Evolutionary conservation across 345 rosid species (phyloP).

Genomic region (Salix udensis): DNA sequence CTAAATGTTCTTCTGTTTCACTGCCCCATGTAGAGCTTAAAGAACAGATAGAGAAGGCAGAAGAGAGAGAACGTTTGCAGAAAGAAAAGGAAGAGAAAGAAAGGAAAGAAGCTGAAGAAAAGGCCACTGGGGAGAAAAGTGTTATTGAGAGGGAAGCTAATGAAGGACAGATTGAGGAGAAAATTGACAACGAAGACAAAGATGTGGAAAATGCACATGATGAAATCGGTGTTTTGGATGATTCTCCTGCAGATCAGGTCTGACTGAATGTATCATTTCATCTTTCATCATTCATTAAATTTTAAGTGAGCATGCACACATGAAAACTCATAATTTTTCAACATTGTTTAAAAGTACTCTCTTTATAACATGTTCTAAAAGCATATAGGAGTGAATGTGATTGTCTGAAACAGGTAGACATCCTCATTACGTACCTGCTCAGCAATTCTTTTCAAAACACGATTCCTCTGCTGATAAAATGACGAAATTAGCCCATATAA

Average conservation of each 20-base stretch:
- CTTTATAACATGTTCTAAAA: neutral
- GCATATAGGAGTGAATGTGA: neutral
- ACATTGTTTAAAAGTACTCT: neutral
- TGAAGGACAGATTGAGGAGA: slow-evolving; percentile 27
- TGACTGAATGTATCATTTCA: neutral
- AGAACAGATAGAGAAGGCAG: slow-evolving; percentile 80
- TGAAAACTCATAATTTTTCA: neutral
- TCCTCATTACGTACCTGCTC: neutral
- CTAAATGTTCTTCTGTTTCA: slow-evolving; percentile 14
- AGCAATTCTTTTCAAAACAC: neutral
- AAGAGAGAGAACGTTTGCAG: slow-evolving; percentile 65
- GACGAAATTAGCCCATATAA: neutral
- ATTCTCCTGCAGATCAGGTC: slow-evolving; percentile 62
- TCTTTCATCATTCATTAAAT: neutral
- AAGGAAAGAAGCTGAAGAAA: slow-evolving; percentile 66
- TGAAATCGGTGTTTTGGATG: slow-evolving; percentile 47
- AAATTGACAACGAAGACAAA: slow-evolving; percentile 29
- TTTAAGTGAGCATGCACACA: neutral
- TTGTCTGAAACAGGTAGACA: neutral
- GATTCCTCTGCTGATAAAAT: neutral
- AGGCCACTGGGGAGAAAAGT: slow-evolving; percentile 37
- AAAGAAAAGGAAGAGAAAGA: slow-evolving; percentile 78
- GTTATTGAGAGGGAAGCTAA: slow-evolving; percentile 35
- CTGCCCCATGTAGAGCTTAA: slow-evolving; percentile 52
- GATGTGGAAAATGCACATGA: slow-evolving; percentile 32